Base-by-base conservation (phyloP, 208 protist genomes). In the Trypanosoma caninum region DNA sequence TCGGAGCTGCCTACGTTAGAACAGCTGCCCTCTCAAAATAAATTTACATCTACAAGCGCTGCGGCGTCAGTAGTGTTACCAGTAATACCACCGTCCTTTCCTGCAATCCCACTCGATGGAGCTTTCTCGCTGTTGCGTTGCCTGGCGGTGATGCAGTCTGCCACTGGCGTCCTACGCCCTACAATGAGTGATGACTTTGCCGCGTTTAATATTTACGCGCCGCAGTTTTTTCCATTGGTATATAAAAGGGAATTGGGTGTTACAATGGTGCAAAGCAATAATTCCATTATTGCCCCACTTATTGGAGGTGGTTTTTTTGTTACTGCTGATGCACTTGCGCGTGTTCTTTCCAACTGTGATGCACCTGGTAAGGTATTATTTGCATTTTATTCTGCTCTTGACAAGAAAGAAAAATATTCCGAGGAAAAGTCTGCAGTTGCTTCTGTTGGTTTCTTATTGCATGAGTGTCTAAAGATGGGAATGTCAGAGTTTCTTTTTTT, bases 71-170 rank as follows among this genome's bases (percentile, higher is more conserved):
- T 16, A 8, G 14, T n/a, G 25, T 37, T 30, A 46, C 31, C 41
- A 48, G 16, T 33, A 2, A n/a, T 20, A 61, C n/a, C 48, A 35
- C 13, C 10, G 16, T 28, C 22, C 20, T n/a, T 51, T 34, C 31
- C 18, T 18, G 20, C 38, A 18, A 34, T 69, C 27, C 16, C 53
- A 27, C 23, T 69, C 2, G 44, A 59, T 34, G 28, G 56, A 23
- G 42, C 45, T 22, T 16, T 61, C n/a, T 59, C 63, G 2, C n/a
- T 69, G 37, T 48, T 69, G 30, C 63, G 54, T 50, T 69, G 45
- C 34, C 28, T 56, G 13, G 41, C 46, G 16, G 20, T 53, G 2
- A 46, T 69, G 45, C 61, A 59, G 7, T 46, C 22, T 50, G 8
- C 47, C 14, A 23, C 18, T 47, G 7, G 18, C 38, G 22, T 37